A percentile compares a stretch with the other conserved stretches of the same genome.
These are phyloP conservation scores for Podosphaera xanthii DNA, from an alignment of 2,329 filamentous ascomycete species.

Conservation along the genomic window DNA sequence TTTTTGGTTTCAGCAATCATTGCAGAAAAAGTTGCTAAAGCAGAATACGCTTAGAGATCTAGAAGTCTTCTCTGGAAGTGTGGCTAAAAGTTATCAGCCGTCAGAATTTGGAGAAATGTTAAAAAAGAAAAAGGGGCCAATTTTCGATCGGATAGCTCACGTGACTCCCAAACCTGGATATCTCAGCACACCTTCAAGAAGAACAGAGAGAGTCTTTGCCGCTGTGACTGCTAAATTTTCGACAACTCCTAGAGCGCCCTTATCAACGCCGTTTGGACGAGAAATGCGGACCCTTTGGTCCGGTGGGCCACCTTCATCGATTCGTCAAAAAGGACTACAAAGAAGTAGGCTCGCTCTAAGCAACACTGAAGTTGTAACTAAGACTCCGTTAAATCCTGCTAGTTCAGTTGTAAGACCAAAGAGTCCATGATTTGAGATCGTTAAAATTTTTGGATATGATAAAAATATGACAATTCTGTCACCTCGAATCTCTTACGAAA, in stretches of 20 bases:
- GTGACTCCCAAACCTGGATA: conserved; percentile 12
- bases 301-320: conserved; percentile 6
- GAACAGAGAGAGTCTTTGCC: conserved; percentile 19
- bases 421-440: neutral
- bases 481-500: too few relatives aligned
- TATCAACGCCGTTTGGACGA: conserved; percentile 22
- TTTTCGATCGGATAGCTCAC: conserved; percentile 6
- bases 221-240: conserved; percentile 19
- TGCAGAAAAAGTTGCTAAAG: conserved; percentile 7
- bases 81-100: conserved; percentile 11
- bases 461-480: neutral
- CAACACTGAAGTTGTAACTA: neutral
- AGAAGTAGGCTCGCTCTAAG: neutral
- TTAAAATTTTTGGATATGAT: neutral
- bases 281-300: conserved; percentile 16
- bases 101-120: conserved; percentile 14
- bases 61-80: conserved; percentile 1
- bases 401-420: neutral
- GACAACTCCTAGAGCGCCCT: conserved; percentile 22
- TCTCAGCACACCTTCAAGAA: conserved; percentile 23
- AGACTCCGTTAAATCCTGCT: neutral
- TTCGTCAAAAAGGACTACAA: neutral
- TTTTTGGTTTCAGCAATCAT: conserved; percentile 15
- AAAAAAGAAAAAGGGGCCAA: conserved; percentile 7
- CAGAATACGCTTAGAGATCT: conserved; percentile 3